Evolutionary conservation across 768 basidiomycete genomes (phyloP).

Genomic region (Boletus rufocinnamomeus): DNA sequence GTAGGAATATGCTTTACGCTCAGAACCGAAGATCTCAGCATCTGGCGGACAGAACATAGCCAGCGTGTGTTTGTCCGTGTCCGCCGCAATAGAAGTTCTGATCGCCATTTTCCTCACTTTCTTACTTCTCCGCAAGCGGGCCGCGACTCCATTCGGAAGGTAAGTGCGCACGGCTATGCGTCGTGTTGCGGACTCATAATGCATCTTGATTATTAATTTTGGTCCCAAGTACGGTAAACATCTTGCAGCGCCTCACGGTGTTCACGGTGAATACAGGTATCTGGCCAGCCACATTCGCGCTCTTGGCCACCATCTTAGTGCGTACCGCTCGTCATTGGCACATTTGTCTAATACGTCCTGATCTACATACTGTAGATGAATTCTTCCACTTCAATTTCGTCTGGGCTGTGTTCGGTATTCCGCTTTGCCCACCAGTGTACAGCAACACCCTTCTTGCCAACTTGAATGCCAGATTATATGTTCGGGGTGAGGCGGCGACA

Average conservation of each 20-base stretch:
- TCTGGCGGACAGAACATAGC: background rate
- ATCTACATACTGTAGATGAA: background rate
- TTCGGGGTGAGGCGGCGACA: background rate
- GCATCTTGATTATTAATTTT: background rate
- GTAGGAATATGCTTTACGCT: background rate
- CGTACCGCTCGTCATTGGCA: conserved; percentile 28
- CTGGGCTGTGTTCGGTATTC: conserved; percentile 5
- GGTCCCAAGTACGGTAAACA: conserved; percentile 1
- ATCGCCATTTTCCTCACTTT: conserved; percentile 6
- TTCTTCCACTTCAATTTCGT: background rate
- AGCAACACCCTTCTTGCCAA: conserved; percentile 16
- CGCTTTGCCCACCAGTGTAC: conserved; percentile 12
- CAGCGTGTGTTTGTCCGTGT: background rate
- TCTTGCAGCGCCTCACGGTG: conserved; percentile 12
- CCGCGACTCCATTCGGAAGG: background rate
- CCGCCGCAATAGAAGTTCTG: conserved; percentile 3
- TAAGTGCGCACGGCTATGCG: no score
- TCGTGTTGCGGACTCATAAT: no score
- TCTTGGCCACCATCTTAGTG: conserved; percentile 47
- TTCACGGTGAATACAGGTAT: conserved; percentile 34
- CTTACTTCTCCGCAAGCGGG: background rate
- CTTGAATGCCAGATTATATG: conserved; percentile 11
- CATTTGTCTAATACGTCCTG: no score
- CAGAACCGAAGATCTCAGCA: background rate
- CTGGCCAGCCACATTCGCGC: conserved; percentile 50